These are phyloP conservation scores for Millerago galiae DNA, from an alignment of 805 yeast genomes.

Conservation along the genomic window DNA sequence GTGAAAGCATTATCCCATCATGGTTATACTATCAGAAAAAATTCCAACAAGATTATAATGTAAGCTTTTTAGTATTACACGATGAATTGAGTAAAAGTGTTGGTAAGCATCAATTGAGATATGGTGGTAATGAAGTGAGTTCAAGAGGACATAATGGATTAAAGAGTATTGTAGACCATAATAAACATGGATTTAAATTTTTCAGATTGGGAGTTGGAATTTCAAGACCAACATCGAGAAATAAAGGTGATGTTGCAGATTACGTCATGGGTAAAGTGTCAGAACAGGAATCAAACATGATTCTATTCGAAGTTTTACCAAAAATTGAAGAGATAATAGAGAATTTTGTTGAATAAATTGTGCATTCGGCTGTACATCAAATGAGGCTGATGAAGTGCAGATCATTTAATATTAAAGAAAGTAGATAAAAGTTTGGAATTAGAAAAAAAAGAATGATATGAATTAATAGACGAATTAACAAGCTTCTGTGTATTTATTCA, in stretches of 20 bases:
- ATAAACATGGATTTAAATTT: conserved; percentile 28
- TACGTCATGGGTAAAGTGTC: conserved; percentile 56
- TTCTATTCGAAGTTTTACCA: conserved; percentile 37
- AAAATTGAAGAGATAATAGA: conserved; percentile 33
- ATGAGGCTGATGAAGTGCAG: not conserved
- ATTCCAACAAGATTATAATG: conserved; percentile 23
- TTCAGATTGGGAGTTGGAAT: conserved; percentile 73
- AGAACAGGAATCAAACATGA: conserved; percentile 34
- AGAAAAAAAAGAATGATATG: no score
- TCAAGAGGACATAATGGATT: conserved; percentile 85
- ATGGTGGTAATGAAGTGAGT: conserved; percentile 42
- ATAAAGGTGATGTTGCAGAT: conserved; percentile 38
- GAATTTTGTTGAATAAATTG: conserved; percentile 7
- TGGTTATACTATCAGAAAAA: conserved; percentile 34
- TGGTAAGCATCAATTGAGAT: conserved; percentile 61
- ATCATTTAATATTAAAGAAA: no score
- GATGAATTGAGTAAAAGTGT: conserved; percentile 68
- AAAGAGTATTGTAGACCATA: conserved; percentile 40
- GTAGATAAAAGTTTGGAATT: no score
- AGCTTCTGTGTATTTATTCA: no score
- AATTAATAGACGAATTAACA: no score
- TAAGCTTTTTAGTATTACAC: conserved; percentile 55
- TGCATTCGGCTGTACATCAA: not conserved
- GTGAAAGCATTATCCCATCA: conserved; percentile 43
- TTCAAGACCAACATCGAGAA: conserved; percentile 51